Evolutionary conservation across 768 basidiomycete species (phyloP).

Genomic region (Calocybe cyanea): DNA sequence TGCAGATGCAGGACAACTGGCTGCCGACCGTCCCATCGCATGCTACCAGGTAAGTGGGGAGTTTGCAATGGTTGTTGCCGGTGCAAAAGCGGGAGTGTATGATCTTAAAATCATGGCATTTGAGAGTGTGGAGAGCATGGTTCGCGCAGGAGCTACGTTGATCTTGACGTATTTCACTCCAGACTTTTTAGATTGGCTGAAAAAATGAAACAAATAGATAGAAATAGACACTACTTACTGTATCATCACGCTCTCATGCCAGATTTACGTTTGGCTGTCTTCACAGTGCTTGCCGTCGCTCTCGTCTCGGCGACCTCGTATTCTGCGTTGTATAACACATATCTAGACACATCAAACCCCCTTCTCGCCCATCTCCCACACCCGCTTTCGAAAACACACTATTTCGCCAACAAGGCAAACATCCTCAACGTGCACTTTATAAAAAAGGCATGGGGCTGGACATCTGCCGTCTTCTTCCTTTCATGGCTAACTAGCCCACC

Average conservation of each 20-base stretch:
- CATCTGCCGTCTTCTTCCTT: conserved; percentile 59
- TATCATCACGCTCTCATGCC: conserved; percentile 16
- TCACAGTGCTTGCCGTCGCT: conserved; percentile 40
- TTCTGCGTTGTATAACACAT: conserved; percentile 61
- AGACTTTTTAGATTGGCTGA: conserved; percentile 87
- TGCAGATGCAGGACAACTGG: conserved; percentile 77
- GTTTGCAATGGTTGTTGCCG: conserved; percentile 95
- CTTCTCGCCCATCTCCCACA: conserved; percentile 67
- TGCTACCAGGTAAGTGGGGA: conserved; percentile 98
- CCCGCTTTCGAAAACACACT: conserved; percentile 55
- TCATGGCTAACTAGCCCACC: conserved; percentile 57
- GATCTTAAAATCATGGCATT: conserved; percentile 91
- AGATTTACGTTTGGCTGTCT: conserved; percentile 26
- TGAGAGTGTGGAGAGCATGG: conserved; percentile 87
- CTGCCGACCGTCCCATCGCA: conserved; percentile 87
- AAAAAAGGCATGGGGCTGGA: conserved; percentile 92
- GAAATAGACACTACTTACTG: neutral
- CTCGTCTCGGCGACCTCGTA: conserved; percentile 61
- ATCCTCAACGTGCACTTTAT: conserved; percentile 82
- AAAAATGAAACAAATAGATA: conserved; percentile 7
- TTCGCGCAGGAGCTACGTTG: conserved; percentile 87
- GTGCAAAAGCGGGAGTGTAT: conserved; percentile 92
- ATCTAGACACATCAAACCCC: conserved; percentile 83
- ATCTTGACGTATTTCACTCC: conserved; percentile 97
- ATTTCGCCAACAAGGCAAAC: conserved; percentile 81